Percentiles rank a stretch among this genome's conserved stretches.
Conservation (phyloP, 2,329 filamentous ascomycete genomes). For the Tolypocladium tundrense region DNA sequence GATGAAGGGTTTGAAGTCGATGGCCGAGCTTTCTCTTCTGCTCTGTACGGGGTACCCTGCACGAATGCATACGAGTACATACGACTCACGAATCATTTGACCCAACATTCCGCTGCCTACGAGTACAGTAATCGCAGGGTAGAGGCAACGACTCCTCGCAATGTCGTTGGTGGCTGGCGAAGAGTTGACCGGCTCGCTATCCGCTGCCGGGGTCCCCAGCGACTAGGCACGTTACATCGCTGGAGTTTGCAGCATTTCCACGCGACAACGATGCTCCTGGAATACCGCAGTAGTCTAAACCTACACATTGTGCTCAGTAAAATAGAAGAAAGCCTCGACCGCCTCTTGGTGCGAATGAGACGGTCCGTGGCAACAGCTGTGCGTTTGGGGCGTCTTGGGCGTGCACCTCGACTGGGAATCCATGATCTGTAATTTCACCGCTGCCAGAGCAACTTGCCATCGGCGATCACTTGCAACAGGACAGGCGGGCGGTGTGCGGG, state of each 20-base stretch:
- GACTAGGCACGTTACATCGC: background rate
- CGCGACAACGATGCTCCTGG: background rate
- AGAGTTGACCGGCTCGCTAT: background rate
- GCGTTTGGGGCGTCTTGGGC: background rate
- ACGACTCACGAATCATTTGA: background rate
- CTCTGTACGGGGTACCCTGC: background rate
- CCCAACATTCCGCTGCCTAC: background rate
- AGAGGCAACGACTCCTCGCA: background rate
- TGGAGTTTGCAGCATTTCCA: background rate
- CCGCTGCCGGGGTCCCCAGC: background rate
- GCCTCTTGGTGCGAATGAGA: background rate
- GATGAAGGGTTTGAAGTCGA: background rate
- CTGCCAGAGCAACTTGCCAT: background rate
- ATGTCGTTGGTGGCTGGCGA: background rate
- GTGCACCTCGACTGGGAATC: background rate
- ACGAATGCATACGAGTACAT: too few species aligned
- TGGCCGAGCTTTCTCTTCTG: background rate
- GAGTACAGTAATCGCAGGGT: background rate
- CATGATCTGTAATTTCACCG: background rate
- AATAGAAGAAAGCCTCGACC: background rate
- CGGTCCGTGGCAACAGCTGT: background rate
- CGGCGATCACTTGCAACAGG: background rate
- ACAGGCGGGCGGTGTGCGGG: background rate
- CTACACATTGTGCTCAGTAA: background rate
- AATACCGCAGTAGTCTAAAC: background rate